Base-by-base conservation (phyloP, 2,329 filamentous ascomycete species). In the Nannizziopsis arthrosporioides region DNA sequence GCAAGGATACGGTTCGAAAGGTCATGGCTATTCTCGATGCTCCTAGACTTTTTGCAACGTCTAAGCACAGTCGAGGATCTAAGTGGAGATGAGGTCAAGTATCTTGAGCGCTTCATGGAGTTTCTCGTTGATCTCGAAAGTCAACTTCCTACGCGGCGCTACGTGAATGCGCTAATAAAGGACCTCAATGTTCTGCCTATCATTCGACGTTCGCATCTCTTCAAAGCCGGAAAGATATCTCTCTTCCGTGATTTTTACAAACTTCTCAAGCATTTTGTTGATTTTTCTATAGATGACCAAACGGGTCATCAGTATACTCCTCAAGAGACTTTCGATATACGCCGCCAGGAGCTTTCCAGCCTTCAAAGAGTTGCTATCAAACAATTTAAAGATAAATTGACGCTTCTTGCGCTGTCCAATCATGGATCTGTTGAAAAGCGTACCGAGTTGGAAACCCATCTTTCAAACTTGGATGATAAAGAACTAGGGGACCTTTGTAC, bases 61-160 rank as follows among this genome's bases (percentile, higher is more conserved):
- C 68, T 95, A 8, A 85, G 93, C 61, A 70, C 73, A 3, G 27
- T 58, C 10, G 64, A 64, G 12, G 62, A 63, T 44, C 56, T 61
- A 15, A 57, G 59, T 49, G 53, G 65, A 66, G 82, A 88, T 30
- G 80, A 84, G 55, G 63, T 88, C 15, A 68, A 79, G 2, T 98
- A 95, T 65, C 94, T 87, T 62, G 90, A 96, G 65, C 79, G 89
- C n/a, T 90, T 96, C 54, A 68, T 92, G 44, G 92, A 98, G 65
- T 82, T 98, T 44, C 72, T 98, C 42, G 82, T 84, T 7, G 92
- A 98, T 62, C 70, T 98, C 15, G 81, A 93, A 63, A 95, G 90
- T 59, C 92, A 98, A 63, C 72, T 96, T 42, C 92, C 92, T 0
- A 98, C 93, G 2, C 76, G 92, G 57, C 80, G 92, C 64, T 96